These are phyloP conservation scores for Alternaria angustiovoidea DNA, from an alignment of 2,329 filamentous ascomycete species.

Conservation along the genomic window DNA sequence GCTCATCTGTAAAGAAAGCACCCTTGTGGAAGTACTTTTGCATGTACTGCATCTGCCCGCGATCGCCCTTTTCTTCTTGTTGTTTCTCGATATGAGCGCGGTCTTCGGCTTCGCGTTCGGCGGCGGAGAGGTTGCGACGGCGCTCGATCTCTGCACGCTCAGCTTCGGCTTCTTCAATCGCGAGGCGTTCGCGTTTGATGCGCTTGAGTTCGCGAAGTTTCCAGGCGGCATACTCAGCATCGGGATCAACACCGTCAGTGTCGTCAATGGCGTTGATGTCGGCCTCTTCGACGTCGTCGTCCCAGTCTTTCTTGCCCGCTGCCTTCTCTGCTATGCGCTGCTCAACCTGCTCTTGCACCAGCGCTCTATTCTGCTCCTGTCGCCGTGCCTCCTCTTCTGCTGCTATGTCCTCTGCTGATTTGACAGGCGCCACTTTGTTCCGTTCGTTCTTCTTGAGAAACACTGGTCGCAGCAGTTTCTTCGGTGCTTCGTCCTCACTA, in stretches of 20 bases:
- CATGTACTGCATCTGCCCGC: constrained; percentile 87
- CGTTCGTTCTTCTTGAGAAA: constrained; percentile 72
- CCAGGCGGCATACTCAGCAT: constrained; percentile 91
- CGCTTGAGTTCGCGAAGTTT: constrained; percentile 90
- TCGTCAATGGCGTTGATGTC: constrained; percentile 83
- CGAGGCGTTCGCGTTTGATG: constrained; percentile 84
- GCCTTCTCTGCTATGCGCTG: constrained; percentile 79
- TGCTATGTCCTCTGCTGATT: constrained; percentile 52
- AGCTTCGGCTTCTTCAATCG: constrained; percentile 82
- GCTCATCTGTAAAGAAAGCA: constrained; percentile 89
- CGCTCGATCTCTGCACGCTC: constrained; percentile 91
- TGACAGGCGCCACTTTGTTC: constrained; percentile 48
- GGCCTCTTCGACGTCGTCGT: constrained; percentile 70
- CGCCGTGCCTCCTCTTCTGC: constrained; percentile 65
- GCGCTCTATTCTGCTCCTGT: constrained; percentile 75
- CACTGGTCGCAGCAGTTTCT: constrained; percentile 68
- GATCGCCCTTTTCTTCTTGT: constrained; percentile 75
- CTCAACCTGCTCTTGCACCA: constrained; percentile 89
- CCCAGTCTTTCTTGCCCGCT: constrained; percentile 85
- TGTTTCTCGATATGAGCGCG: constrained; percentile 78
- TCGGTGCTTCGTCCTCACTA: constrained; percentile 66
- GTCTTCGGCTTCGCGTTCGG: constrained; percentile 88
- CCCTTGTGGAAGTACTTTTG: constrained; percentile 98
- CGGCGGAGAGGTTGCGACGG: constrained; percentile 82
- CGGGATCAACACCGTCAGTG: constrained; percentile 84